Percentiles rank a stretch among this genome's conserved stretches.
Evolutionary conservation across 768 basidiomycete species (phyloP).

Genomic region (Phanerochaete carnosa): DNA sequence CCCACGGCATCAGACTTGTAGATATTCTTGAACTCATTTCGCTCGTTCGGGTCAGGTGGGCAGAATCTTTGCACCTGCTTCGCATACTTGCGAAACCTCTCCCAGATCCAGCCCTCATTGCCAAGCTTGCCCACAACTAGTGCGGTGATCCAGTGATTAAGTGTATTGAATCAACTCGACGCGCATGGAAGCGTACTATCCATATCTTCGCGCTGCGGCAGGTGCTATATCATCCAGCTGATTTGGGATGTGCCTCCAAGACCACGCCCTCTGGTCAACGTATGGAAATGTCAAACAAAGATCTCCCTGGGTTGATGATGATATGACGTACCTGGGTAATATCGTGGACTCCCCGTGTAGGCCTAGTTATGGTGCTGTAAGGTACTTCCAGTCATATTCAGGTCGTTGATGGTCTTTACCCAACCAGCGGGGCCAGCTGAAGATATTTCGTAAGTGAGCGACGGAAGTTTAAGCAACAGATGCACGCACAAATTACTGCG

Average conservation of each 20-base stretch:
- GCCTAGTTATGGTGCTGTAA: background rate
- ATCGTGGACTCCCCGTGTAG: background rate
- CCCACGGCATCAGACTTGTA: constrained; percentile 11
- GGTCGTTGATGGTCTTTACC: constrained; percentile 9
- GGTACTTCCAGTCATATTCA: constrained; percentile 18
- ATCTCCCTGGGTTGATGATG: too few relatives aligned
- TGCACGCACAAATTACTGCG: background rate
- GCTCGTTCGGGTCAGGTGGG: background rate
- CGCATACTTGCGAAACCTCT: constrained; percentile 25
- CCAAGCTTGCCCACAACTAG: constrained; percentile 43
- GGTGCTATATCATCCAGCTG: constrained; percentile 36
- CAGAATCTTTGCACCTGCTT: constrained; percentile 29
- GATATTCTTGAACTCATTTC: background rate
- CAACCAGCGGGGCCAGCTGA: background rate
- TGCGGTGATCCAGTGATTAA: background rate
- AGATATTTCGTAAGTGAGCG: too few relatives aligned
- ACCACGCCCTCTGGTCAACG: constrained; percentile 17
- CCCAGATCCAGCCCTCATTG: constrained; percentile 55
- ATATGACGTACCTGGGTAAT: background rate
- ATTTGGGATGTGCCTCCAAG: constrained; percentile 41
- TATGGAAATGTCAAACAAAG: too few relatives aligned
- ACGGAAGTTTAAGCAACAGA: background rate
- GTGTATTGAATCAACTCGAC: background rate
- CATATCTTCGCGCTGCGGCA: constrained; percentile 28
- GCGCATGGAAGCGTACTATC: constrained; percentile 18